Conservation (phyloP, 208 protist species). For the Blechomonas ayalai region DNA sequence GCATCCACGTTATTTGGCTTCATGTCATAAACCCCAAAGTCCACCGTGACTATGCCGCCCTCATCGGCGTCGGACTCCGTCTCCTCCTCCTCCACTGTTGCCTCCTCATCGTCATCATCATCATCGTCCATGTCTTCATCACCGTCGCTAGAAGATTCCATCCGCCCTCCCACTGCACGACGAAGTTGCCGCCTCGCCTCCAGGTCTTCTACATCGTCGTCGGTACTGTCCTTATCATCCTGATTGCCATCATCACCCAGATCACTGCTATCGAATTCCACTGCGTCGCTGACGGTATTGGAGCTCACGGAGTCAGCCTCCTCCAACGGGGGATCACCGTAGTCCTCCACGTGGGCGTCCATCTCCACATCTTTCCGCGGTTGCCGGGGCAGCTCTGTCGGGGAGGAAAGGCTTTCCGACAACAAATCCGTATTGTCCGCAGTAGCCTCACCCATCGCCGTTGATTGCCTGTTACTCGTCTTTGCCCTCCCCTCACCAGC, state of each 20-base stretch:
- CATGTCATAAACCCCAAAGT: conserved; percentile 89
- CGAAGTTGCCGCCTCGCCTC: not conserved
- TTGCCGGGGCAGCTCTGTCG: conserved; percentile 4
- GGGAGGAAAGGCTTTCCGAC: not conserved
- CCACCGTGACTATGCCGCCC: conserved; percentile 51
- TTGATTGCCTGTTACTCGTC: too few species aligned
- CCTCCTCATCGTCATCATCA: conserved; percentile 16
- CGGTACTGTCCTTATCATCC: conserved; percentile 12
- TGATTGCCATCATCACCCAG: conserved; percentile 59
- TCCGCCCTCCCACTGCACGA: not conserved
- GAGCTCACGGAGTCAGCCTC: conserved; percentile 1
- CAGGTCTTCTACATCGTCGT: conserved; percentile 1
- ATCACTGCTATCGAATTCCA: conserved; percentile 21
- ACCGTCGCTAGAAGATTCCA: not conserved
- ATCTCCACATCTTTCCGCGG: too few species aligned
- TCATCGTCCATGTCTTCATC: conserved; percentile 6
- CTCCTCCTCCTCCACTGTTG: conserved; percentile 18
- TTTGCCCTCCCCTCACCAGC: too few species aligned
- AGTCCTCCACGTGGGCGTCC: conserved; percentile 18
- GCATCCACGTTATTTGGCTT: conserved; percentile 45
- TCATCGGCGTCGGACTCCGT: conserved; percentile 13
- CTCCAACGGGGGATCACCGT: conserved; percentile 11
- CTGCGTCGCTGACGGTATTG: conserved; percentile 11
- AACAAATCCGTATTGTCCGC: too few species aligned
- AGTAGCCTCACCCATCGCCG: too few species aligned